phyloP scores from a whole-genome alignment of 768 basidiomycete genomes.

The Boletus sp. region DNA sequence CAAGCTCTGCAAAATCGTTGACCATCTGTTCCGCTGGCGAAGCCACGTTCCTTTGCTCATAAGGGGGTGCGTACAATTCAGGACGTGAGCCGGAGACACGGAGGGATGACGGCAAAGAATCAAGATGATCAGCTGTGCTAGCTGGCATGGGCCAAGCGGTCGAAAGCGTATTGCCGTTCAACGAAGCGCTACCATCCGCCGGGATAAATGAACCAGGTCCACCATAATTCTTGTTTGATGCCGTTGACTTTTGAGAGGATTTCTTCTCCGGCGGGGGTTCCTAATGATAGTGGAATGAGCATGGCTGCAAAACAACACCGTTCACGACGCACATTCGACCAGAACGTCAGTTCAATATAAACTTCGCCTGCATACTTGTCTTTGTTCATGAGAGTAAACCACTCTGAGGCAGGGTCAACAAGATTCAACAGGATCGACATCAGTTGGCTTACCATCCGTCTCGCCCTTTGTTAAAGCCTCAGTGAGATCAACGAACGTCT shows the following conservation, averaged over 20 bases:
- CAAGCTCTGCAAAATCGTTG: constrained; percentile 66
- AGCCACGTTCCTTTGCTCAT: constrained; percentile 52
- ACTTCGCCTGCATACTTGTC: constrained; percentile 95
- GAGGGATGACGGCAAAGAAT: constrained; percentile 60
- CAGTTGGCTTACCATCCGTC: constrained; percentile 75
- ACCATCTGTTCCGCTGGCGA: constrained; percentile 52
- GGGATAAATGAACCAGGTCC: constrained; percentile 78
- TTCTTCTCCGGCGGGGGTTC: constrained; percentile 80
- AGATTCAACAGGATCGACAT: constrained; percentile 1
- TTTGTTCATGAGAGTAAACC: constrained; percentile 89
- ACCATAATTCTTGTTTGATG: constrained; percentile 62
- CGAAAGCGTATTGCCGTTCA: constrained; percentile 22
- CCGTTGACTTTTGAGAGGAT: constrained; percentile 45
- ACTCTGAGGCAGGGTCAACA: constrained; percentile 56
- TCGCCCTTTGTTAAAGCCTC: constrained; percentile 93
- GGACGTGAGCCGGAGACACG: constrained; percentile 61
- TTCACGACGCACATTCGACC: constrained; percentile 71
- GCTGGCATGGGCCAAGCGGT: constrained; percentile 14
- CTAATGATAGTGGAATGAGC: constrained; percentile 37
- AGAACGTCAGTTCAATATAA: constrained; percentile 95
- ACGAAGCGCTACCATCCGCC: constrained; percentile 34
- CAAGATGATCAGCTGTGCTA: constrained; percentile 38
- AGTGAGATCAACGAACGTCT: constrained; percentile 81
- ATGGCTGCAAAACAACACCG: not conserved
- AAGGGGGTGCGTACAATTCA: constrained; percentile 73